Conservation (phyloP, 441 rosid species). For the Populus hybrid region DNA sequence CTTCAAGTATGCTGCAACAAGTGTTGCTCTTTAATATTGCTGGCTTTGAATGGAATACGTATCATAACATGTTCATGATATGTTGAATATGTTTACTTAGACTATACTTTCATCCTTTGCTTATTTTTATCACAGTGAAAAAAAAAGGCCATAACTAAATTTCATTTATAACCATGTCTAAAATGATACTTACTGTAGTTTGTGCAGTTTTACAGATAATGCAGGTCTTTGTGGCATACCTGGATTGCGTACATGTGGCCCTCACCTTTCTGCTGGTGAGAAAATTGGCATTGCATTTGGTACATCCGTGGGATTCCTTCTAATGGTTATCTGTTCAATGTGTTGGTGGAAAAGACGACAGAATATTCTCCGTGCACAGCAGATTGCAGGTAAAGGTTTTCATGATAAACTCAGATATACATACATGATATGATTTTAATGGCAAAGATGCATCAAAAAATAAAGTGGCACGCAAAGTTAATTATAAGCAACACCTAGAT, state of each 20-base stretch:
- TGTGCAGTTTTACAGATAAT: constrained; percentile 89
- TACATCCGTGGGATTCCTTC: constrained; percentile 43
- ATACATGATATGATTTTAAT: background rate
- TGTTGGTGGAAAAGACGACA: constrained; percentile 92
- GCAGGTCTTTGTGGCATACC: constrained; percentile 96
- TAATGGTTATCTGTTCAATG: constrained; percentile 54
- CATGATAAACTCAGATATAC: background rate
- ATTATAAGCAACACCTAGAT: background rate
- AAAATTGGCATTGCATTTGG: constrained; percentile 80
- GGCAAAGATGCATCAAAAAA: background rate
- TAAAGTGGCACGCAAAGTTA: background rate
- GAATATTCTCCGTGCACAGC: constrained; percentile 80
- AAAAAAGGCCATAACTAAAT: background rate
- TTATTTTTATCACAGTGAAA: background rate
- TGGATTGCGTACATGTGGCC: constrained; percentile 77
- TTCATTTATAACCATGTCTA: background rate
- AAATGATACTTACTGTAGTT: constrained; percentile 14
- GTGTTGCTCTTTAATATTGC: background rate
- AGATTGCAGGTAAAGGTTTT: constrained; percentile 59
- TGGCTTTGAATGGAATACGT: constrained; percentile 1
- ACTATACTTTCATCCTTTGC: background rate
- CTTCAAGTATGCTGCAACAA: constrained; percentile 65
- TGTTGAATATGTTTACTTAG: background rate
- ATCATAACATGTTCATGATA: background rate
- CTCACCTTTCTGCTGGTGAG: constrained; percentile 71